Base-by-base conservation (phyloP, 768 basidiomycete genomes). In the Gelatoporia subvermispora region DNA sequence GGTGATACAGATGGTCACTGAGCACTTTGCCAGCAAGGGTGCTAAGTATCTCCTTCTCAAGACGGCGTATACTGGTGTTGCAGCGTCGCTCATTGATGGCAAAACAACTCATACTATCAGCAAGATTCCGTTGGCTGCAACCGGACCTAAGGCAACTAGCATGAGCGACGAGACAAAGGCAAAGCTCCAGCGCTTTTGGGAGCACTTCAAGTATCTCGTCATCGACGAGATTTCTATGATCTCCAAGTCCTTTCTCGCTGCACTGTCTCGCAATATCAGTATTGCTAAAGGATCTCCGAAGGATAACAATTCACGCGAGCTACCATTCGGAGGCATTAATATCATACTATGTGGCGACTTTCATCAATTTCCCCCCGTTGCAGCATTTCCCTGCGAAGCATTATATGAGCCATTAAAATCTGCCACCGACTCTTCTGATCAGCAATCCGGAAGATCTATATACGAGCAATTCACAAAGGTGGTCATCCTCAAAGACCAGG, bases 311-410 rank as follows among this genome's bases (percentile, higher is more conserved):
- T 20, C 51, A 0, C 49, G 52, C 0, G 4, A 38, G 16, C 7
- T 8, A 5, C 8, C 16, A n/a, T 75, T 74, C 49, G 68, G 68
- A 2, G 68, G 71, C 0, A 57, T 73, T 47, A 71, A 68, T 46
- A 57, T 76, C 3, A 68, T 75, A 2, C 18, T 75, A 3, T 56
- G 58, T 18, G 74, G 75, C 0, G 72, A 75, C 42, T 65, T 74
- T 13, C 72, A 76, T 46, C 75, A 74, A 55, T 75, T 76, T 51
- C 74, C 72, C 2, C 73, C 71, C 0, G 72, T 76, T 11, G 52
- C 49, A 10, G 15, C 4, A 0, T 57, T 45, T 4, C 44, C 52
- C 1, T 18, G 21, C 5, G 64, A 61, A 16, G 48, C 65, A 9
- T 58, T 69, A 7, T 68, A 52, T 42, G 35, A 51, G 7, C 49